phyloP scores from a whole-genome alignment of 768 basidiomycete species.

The Tubosaeta sp. region DNA sequence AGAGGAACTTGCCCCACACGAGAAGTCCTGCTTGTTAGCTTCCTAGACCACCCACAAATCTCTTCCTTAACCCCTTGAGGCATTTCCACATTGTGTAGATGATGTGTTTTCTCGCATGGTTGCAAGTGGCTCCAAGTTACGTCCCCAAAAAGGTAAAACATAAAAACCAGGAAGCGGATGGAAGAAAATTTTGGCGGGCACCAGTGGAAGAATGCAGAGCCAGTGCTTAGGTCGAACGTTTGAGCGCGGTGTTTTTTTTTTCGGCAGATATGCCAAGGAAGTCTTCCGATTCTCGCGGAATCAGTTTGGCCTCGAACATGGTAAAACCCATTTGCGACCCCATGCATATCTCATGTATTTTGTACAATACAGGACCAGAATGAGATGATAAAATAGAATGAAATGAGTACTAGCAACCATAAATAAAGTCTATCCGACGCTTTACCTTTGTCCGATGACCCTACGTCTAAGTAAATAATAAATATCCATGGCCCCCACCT shows the following conservation, averaged over 20 bases:
- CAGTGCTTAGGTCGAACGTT: no score
- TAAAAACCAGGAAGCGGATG: neutral
- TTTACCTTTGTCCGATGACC: neutral
- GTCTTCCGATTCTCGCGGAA: neutral
- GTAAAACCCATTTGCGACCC: neutral
- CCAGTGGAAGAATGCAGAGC: no score
- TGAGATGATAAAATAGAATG: neutral
- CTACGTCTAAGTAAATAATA: slow-evolving; percentile 1
- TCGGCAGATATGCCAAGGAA: no score
- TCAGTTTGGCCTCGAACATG: no score
- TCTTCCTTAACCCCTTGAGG: neutral
- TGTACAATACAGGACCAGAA: neutral
- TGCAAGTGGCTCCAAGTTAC: neutral
- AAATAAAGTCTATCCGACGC: neutral
- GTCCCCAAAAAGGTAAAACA: no score
- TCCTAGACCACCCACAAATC: neutral
- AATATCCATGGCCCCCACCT: neutral
- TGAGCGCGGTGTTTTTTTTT: neutral
- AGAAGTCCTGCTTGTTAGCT: neutral
- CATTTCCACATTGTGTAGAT: neutral
- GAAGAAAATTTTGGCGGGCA: no score
- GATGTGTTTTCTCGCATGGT: neutral
- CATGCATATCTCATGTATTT: neutral
- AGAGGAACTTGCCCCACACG: neutral
- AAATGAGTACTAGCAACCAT: neutral